Evolutionary conservation across 257 asterid genomes (phyloP).

Genomic region (Solanum tarijense): DNA sequence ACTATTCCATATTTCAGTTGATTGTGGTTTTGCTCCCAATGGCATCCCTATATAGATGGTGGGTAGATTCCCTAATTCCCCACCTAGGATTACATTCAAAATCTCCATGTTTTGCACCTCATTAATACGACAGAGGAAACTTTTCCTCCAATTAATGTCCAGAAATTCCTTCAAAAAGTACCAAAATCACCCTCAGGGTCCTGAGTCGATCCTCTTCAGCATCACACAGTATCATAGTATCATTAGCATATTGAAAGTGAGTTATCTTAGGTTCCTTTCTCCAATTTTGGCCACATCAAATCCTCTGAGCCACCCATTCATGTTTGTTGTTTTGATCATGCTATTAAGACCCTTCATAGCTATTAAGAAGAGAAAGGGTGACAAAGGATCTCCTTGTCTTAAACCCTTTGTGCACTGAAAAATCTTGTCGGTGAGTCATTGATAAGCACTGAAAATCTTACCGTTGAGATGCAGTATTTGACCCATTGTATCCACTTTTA

Average conservation of each 20-base stretch:
- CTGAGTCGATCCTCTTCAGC: background rate
- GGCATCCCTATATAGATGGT: too few relatives aligned
- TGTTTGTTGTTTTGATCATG: background rate
- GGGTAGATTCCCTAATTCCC: too few relatives aligned
- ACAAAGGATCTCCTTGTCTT: background rate
- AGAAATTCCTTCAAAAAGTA: background rate
- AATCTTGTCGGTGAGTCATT: too few relatives aligned
- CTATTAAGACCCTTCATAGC: background rate
- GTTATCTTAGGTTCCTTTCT: background rate
- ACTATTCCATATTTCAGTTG: background rate
- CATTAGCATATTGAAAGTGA: background rate
- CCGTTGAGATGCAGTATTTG: background rate
- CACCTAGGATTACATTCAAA: too few relatives aligned
- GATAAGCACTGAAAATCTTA: background rate
- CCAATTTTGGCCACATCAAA: background rate
- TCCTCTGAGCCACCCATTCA: background rate
- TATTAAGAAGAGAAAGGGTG: background rate
- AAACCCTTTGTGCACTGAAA: background rate
- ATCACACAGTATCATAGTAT: background rate
- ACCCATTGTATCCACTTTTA: background rate
- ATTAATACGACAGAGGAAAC: background rate
- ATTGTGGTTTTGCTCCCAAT: too few relatives aligned
- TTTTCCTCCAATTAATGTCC: background rate
- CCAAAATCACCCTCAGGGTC: background rate
- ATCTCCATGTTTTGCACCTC: background rate